Conservation (phyloP, 805 yeast species). For the Nakazawaea populi region DNA sequence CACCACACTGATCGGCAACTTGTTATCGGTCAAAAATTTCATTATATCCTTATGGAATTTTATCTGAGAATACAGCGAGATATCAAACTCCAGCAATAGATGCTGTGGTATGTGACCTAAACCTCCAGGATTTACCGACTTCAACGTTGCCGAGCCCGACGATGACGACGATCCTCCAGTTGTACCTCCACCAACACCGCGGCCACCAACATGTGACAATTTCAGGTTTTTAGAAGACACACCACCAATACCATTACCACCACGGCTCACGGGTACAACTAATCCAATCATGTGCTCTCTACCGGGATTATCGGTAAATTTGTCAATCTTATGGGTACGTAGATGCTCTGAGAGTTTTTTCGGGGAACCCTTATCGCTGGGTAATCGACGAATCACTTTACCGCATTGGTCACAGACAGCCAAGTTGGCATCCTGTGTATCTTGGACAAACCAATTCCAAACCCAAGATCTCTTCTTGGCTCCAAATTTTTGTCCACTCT, state of each 20-base stretch:
- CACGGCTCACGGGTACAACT: conserved; percentile 17
- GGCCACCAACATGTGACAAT: neutral
- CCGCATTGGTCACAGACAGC: conserved; percentile 54
- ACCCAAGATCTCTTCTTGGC: conserved; percentile 61
- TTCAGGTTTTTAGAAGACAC: too few relatives aligned
- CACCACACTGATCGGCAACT: conserved; percentile 40
- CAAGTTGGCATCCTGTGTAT: conserved; percentile 36
- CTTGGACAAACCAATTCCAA: conserved; percentile 58
- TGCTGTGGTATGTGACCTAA: conserved; percentile 11
- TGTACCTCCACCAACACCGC: neutral
- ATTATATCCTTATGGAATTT: conserved; percentile 46
- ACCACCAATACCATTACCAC: neutral
- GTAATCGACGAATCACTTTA: conserved; percentile 38
- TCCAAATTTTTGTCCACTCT: conserved; percentile 53
- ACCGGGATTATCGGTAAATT: conserved; percentile 32
- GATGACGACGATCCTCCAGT: neutral
- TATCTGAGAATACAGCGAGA: conserved; percentile 35
- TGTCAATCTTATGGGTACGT: conserved; percentile 44
- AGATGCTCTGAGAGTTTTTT: conserved; percentile 54
- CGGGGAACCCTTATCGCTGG: conserved; percentile 53
- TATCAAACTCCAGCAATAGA: conserved; percentile 25
- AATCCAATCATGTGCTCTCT: conserved; percentile 31
- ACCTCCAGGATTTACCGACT: conserved; percentile 8
- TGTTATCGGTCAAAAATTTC: conserved; percentile 46
- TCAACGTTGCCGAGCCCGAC: neutral